Evolutionary conservation across 345 rosid species (phyloP), one percentile per base, ranked within the genome.

Genomic region (Capsella bursapastoris): DNA sequence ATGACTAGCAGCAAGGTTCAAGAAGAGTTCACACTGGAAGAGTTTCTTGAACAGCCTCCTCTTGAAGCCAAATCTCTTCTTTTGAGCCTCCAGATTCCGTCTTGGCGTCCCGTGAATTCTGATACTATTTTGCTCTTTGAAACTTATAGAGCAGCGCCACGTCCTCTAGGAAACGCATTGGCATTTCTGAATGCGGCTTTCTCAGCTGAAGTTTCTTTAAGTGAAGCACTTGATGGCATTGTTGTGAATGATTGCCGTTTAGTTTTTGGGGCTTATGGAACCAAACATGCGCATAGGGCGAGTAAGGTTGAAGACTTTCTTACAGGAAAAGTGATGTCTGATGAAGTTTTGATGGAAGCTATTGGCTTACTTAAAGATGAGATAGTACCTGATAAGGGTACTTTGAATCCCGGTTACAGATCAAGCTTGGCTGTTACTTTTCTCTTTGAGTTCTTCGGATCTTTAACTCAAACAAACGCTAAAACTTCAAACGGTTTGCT

Each of bases 151-250:
- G 96, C 96, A 57, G 89, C 97, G 29, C 92, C 90, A 3, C 83
- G 97, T 51, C 96, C 93, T 37, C 79, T 82, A 41, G 98, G 98
- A 78, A 94, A 87, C 75, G 96, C 96, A 22, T 81, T 94, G 66
- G 68, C 98, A 6, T 83, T 86, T 83, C 51, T 92, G 37, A 92
- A 92, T 75, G 97, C 97, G n/a, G 93, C 97, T 80, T 86, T 95
- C 82, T 81, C 88, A 82, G 96, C 92, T 73, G 92, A 91, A 81
- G 82, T 87, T 68, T 74, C 84, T 49, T 49, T 41, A 34, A 79
- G 70, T 41, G 73, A 78, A 67, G 51, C 62, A 44, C 73, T 65
- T 69, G 70, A 77, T 75, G 86, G 80, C 51, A 62, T 80, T 58
- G 35, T 72, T 57, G 38, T 94, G 13, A 76, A 80, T 62, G 82